These are phyloP conservation scores for Collybia sordida DNA, from an alignment of 768 basidiomycete genomes.

Conservation along the genomic window DNA sequence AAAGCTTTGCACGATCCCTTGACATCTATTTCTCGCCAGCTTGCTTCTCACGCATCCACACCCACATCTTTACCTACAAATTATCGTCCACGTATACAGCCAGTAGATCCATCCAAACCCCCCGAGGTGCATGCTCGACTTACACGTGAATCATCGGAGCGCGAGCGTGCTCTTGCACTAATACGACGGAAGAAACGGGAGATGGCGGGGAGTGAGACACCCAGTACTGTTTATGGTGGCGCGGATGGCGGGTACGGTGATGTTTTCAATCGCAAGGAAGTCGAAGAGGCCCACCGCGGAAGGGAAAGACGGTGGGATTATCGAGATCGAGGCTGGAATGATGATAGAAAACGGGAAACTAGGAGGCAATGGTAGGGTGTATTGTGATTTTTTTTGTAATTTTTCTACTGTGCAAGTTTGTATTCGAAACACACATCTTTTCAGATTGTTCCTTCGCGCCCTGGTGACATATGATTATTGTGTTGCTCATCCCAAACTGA, in stretches of 20 bases:
- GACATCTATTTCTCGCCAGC: constrained; percentile 68
- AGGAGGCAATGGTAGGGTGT: constrained; percentile 12
- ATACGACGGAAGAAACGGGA: constrained; percentile 67
- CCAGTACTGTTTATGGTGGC: constrained; percentile 62
- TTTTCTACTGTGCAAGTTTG: neutral
- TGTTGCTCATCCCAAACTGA: too few relatives aligned
- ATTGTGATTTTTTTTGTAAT: neutral
- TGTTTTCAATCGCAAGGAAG: constrained; percentile 67
- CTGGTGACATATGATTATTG: constrained; percentile 1
- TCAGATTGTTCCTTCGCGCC: neutral
- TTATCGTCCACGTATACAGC: constrained; percentile 16
- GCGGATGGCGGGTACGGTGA: constrained; percentile 58
- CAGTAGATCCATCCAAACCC: constrained; percentile 24
- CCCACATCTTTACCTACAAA: constrained; percentile 13
- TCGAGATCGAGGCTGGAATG: constrained; percentile 11
- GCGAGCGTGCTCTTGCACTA: constrained; percentile 72
- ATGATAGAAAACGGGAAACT: constrained; percentile 17
- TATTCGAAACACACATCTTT: too few relatives aligned
- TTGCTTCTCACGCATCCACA: constrained; percentile 40
- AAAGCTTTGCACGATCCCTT: constrained; percentile 72
- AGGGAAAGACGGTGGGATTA: constrained; percentile 35
- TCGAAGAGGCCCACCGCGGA: constrained; percentile 68
- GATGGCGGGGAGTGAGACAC: constrained; percentile 63
- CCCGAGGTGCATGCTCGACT: constrained; percentile 58
- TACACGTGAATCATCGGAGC: constrained; percentile 72